Conservation (phyloP, 768 basidiomycete species). For the Agaricus bisporus region DNA sequence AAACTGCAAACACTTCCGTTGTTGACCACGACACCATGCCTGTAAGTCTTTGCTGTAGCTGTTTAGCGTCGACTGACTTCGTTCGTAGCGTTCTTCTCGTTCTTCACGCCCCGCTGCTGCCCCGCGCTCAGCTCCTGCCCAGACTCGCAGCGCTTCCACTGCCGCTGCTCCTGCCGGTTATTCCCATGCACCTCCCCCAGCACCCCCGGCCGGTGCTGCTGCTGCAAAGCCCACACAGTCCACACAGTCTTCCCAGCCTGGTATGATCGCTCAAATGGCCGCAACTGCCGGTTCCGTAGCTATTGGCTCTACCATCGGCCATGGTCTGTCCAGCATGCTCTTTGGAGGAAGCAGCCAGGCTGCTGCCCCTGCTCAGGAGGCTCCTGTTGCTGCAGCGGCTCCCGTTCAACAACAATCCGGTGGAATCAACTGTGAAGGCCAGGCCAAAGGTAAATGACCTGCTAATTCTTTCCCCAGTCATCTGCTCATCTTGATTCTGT, state of each 20-base stretch:
- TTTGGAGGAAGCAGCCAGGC: slow-evolving; percentile 63
- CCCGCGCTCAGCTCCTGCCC: slow-evolving; percentile 36
- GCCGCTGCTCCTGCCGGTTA: slow-evolving; percentile 37
- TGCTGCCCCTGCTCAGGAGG: slow-evolving; percentile 37
- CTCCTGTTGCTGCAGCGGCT: slow-evolving; percentile 33
- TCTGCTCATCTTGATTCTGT: background rate
- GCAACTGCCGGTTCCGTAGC: slow-evolving; percentile 90
- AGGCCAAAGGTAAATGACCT: slow-evolving; percentile 64
- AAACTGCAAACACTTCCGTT: slow-evolving; percentile 22
- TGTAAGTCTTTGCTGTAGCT: slow-evolving; percentile 23
- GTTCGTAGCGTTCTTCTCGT: slow-evolving; percentile 67
- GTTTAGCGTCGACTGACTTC: background rate
- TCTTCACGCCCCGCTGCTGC: slow-evolving; percentile 50
- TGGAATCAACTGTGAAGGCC: slow-evolving; percentile 59
- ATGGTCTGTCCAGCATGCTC: slow-evolving; percentile 86
- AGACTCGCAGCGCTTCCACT: slow-evolving; percentile 40
- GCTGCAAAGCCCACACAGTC: slow-evolving; percentile 35
- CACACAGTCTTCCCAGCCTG: slow-evolving; percentile 39
- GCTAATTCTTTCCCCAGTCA: background rate
- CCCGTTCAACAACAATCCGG: slow-evolving; percentile 43
- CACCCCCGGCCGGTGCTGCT: slow-evolving; percentile 40
- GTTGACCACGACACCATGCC: slow-evolving; percentile 23
- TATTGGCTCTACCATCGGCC: slow-evolving; percentile 81
- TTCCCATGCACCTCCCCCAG: slow-evolving; percentile 32
- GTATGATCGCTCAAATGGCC: slow-evolving; percentile 80